A percentile compares a stretch with the other conserved stretches of the same genome.
These are phyloP conservation scores for Sphaceloma murrayae DNA, from an alignment of 2,329 filamentous ascomycete genomes.

Conservation along the genomic window DNA sequence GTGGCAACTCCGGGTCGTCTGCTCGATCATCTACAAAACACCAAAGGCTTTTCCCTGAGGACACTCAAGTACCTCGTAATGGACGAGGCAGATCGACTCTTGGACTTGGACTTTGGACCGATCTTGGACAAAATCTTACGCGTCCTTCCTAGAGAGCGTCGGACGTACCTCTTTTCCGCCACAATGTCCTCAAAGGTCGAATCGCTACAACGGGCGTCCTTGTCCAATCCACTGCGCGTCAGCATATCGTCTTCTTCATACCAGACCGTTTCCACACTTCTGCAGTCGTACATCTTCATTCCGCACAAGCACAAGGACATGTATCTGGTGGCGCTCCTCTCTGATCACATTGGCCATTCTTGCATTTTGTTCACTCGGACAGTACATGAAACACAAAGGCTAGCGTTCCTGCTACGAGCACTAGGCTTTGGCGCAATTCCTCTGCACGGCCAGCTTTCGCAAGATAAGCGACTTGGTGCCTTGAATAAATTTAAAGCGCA, in stretches of 20 bases:
- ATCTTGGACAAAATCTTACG: slow-evolving; percentile 89
- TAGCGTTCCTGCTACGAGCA: slow-evolving; percentile 71
- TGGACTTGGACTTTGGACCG: slow-evolving; percentile 90
- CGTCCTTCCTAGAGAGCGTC: slow-evolving; percentile 65
- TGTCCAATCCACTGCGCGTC: slow-evolving; percentile 74
- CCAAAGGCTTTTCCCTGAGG: slow-evolving; percentile 83
- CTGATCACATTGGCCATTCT: slow-evolving; percentile 77
- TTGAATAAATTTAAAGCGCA: slow-evolving; percentile 81
- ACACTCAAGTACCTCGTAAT: slow-evolving; percentile 82
- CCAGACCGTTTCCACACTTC: slow-evolving; percentile 80
- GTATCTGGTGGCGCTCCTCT: slow-evolving; percentile 76
- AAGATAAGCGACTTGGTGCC: slow-evolving; percentile 75
- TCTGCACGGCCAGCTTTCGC: slow-evolving; percentile 82
- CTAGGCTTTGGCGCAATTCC: slow-evolving; percentile 88
- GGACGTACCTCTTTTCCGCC: slow-evolving; percentile 85
- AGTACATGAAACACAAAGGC: slow-evolving; percentile 77
- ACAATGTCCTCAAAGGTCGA: slow-evolving; percentile 94
- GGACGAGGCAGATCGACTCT: slow-evolving; percentile 84
- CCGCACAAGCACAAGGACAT: slow-evolving; percentile 82
- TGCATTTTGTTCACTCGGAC: slow-evolving; percentile 88
- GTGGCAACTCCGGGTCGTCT: slow-evolving; percentile 86
- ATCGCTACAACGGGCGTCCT: slow-evolving; percentile 76
- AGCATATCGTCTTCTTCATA: slow-evolving; percentile 76
- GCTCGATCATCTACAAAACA: slow-evolving; percentile 90
- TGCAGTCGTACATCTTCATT: slow-evolving; percentile 79